Percentiles rank a stretch among this genome's conserved stretches.
Evolutionary conservation across 2,329 filamentous ascomycete genomes (phyloP).

Genomic region (Pseudocercospora macadamiae): DNA sequence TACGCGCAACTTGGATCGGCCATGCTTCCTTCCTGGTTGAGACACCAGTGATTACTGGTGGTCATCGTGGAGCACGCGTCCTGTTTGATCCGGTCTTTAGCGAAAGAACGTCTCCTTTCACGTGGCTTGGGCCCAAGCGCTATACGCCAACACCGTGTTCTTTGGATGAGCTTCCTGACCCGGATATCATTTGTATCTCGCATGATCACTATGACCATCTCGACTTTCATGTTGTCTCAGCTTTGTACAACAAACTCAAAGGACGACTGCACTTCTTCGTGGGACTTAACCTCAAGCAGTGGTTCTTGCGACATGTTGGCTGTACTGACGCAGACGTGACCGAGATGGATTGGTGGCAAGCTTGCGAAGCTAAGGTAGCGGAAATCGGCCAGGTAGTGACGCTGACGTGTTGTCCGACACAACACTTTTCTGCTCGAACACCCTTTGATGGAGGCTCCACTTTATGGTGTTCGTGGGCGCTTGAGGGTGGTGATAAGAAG

Average conservation of each 20-base stretch:
- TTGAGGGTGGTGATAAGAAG: slow-evolving; percentile 41
- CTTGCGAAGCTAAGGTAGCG: slow-evolving; percentile 39
- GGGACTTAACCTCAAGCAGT: slow-evolving; percentile 44
- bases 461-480: slow-evolving; percentile 54
- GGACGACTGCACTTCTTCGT: slow-evolving; percentile 48
- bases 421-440: slow-evolving; percentile 51
- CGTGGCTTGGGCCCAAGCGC: slow-evolving; percentile 53
- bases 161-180: slow-evolving; percentile 53
- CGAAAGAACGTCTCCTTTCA: slow-evolving; percentile 52
- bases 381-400: slow-evolving; percentile 40
- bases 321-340: slow-evolving; percentile 46
- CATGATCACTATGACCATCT: slow-evolving; percentile 62
- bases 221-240: slow-evolving; percentile 50
- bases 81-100: slow-evolving; percentile 60
- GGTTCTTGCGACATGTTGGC: slow-evolving; percentile 43
- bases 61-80: slow-evolving; percentile 47
- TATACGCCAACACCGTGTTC: slow-evolving; percentile 56
- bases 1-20: slow-evolving; percentile 56
- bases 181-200: slow-evolving; percentile 57
- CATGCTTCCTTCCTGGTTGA: slow-evolving; percentile 56
- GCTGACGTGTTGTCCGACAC: slow-evolving; percentile 51
- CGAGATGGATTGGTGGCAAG: slow-evolving; percentile 57
- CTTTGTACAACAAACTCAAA: slow-evolving; percentile 43
- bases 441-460: slow-evolving; percentile 45
- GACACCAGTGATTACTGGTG: slow-evolving; percentile 37